These are phyloP conservation scores for Cyphellophora attinorum DNA, from an alignment of 2,329 filamentous ascomycete species.

Conservation along the genomic window DNA sequence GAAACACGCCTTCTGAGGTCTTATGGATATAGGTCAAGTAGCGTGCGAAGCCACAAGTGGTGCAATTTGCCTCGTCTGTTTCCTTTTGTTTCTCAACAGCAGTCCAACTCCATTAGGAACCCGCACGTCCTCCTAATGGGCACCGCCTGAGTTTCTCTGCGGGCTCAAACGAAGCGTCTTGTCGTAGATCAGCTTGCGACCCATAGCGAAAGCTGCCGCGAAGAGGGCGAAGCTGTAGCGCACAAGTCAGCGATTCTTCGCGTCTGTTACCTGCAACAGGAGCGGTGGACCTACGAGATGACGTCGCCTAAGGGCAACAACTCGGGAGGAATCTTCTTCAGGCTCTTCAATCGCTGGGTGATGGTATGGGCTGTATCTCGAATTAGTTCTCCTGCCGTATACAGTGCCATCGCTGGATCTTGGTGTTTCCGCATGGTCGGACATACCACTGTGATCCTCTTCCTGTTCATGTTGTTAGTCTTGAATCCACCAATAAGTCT, in stretches of 20 bases:
- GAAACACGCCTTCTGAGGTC: no score
- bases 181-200: conserved; percentile 76
- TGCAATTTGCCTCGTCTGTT: no score
- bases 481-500: no score
- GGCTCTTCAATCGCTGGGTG: conserved; percentile 82
- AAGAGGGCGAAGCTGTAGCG: conserved; percentile 51
- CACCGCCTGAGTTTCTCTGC: no score
- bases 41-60: no score
- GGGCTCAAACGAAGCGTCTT: conserved; percentile 83
- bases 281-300: conserved; percentile 57
- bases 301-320: conserved; percentile 88
- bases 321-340: conserved; percentile 87
- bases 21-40: no score
- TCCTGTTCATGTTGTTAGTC: no score
- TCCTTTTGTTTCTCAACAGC: no score
- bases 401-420: neutral
- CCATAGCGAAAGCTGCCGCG: conserved; percentile 73
- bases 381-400: conserved; percentile 7
- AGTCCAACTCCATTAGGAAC: no score
- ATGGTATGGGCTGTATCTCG: conserved; percentile 73
- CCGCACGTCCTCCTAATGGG: no score
- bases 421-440: neutral
- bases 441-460: conserved; percentile 54
- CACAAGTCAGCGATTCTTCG: conserved; percentile 1
- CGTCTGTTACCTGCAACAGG: conserved; percentile 1